Evolutionary conservation across 1,139 yeast genomes (phyloP).

Genomic region (Candida sp.): DNA sequence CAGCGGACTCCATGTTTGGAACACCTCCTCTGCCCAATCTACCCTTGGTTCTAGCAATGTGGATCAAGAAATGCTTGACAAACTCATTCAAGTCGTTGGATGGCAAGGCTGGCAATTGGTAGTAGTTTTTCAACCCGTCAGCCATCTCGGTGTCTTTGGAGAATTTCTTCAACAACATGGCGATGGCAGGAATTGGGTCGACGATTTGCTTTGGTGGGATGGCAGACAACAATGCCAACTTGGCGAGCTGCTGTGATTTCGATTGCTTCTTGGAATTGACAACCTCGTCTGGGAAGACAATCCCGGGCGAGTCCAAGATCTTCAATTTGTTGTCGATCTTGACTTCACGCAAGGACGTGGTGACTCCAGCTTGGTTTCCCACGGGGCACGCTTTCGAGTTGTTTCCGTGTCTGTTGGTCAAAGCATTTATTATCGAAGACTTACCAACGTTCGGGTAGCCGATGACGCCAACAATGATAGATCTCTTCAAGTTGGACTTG

Average conservation of each 20-base stretch:
- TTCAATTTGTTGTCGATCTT: conserved; percentile 90
- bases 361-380: conserved; percentile 98
- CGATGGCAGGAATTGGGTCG: conserved; percentile 87
- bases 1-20: conserved; percentile 89
- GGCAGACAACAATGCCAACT: conserved; percentile 86
- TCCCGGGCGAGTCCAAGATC: conserved; percentile 96
- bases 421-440: conserved; percentile 91
- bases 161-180: conserved; percentile 75
- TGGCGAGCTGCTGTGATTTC: conserved; percentile 79
- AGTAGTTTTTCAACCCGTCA: conserved; percentile 71
- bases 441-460: conserved; percentile 97
- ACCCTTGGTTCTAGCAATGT: conserved; percentile 92
- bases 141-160: conserved; percentile 76
- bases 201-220: conserved; percentile 85
- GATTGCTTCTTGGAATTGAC: conserved; percentile 46
- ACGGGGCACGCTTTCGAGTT: conserved; percentile 85
- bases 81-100: conserved; percentile 65
- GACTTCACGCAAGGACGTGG: conserved; percentile 89
- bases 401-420: conserved; percentile 81
- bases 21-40: conserved; percentile 93
- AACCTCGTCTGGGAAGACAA: conserved; percentile 85
- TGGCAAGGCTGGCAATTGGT: conserved; percentile 82
- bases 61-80: conserved; percentile 85
- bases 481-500: conserved; percentile 84
- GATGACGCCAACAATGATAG: conserved; percentile 94